Evolutionary conservation across 2,329 filamentous ascomycete species (phyloP).

Genomic region (Clarireedia paspali): DNA sequence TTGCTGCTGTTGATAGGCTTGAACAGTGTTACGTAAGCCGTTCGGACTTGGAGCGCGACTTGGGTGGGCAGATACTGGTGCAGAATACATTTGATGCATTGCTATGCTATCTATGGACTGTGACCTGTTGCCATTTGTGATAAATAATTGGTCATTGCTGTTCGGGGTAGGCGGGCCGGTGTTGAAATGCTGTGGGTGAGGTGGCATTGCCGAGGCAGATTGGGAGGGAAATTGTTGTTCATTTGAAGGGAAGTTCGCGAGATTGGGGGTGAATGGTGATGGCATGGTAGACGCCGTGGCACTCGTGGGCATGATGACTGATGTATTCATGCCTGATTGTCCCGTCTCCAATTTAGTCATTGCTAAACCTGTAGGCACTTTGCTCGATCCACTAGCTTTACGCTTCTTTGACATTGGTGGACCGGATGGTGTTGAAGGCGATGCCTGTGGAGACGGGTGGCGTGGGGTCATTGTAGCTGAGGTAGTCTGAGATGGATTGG

Average conservation of each 20-base stretch:
- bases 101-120: conserved; percentile 58
- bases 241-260: conserved; percentile 36
- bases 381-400: conserved; percentile 63
- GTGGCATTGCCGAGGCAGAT: conserved; percentile 15
- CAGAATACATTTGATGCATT: conserved; percentile 60
- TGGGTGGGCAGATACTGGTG: conserved; percentile 62
- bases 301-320: conserved; percentile 29
- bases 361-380: conserved; percentile 63
- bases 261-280: conserved; percentile 47
- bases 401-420: conserved; percentile 72
- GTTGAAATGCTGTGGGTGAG: conserved; percentile 37
- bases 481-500: conserved; percentile 30
- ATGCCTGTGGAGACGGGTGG: conserved; percentile 61
- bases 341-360: conserved; percentile 75
- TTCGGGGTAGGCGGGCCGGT: conserved; percentile 61
- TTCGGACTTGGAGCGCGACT: conserved; percentile 74
- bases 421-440: conserved; percentile 56
- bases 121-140: conserved; percentile 49
- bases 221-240: conserved; percentile 24
- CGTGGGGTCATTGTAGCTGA: conserved; percentile 48
- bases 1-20: conserved; percentile 35
- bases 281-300: conserved; percentile 34
- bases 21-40: conserved; percentile 39
- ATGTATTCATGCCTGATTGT: conserved; percentile 28
- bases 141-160: conserved; percentile 51